These are phyloP conservation scores for Dryadomyces sulphureus DNA, from an alignment of 2,329 filamentous ascomycete genomes.

Conservation along the genomic window DNA sequence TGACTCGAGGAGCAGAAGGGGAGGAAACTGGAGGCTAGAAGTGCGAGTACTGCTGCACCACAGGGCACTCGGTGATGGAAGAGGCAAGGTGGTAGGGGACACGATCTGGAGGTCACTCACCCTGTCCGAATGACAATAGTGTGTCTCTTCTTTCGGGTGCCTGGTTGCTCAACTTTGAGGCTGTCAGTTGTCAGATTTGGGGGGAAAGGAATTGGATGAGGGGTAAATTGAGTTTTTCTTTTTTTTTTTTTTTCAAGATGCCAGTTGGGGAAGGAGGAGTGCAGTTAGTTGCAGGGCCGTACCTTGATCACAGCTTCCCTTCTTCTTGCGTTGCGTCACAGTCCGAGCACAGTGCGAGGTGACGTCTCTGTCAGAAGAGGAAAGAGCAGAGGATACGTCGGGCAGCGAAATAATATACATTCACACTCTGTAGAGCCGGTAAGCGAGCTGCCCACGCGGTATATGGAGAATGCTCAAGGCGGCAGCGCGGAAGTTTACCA, in stretches of 20 bases:
- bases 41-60: not conserved
- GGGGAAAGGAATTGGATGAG: not conserved
- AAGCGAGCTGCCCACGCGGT: not conserved
- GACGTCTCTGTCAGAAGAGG: not conserved
- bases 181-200: not conserved
- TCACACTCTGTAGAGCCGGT: not conserved
- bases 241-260: no score
- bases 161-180: not conserved
- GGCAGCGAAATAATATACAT: no score
- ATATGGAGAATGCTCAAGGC: not conserved
- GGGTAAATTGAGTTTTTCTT: not conserved
- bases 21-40: no score
- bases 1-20: no score
- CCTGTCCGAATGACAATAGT: not conserved
- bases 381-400: no score
- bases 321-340: not conserved
- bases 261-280: not conserved
- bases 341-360: slow-evolving; percentile 2
- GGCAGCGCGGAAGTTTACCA: not conserved
- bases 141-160: not conserved
- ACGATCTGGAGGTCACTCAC: not conserved
- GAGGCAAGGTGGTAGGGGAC: not conserved
- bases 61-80: not conserved
- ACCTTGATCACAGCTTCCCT: not conserved
- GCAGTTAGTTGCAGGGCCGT: not conserved